Base-by-base conservation (phyloP, 306 rosid species). In the Sicyos baderoa region DNA sequence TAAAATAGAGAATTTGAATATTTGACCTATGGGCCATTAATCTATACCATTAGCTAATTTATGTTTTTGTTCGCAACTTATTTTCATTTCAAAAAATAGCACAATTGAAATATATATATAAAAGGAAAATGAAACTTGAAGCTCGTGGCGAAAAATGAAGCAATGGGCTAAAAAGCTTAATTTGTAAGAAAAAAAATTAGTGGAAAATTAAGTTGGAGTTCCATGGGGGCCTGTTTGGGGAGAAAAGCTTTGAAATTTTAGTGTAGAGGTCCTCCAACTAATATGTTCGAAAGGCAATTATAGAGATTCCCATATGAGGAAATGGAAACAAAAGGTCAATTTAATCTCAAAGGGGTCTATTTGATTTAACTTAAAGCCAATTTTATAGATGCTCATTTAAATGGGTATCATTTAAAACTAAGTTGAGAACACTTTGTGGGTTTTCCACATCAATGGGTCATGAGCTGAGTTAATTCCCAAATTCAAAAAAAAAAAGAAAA, bases 231-330 rank as follows among this genome's bases (percentile, higher is more conserved):
- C 54, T 44, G 15, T 12, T 0, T 7, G 27, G 19, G 40, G 18
- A 49, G 16, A 1, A 18, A 64, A 64, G 51, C 11, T 44, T 18
- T 19, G n/a, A 7, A 6, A 65, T 4, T 0, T 37, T 29, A 2
- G 35, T 37, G 16, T n/a, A n/a, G 14, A 15, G 4, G 0, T 21
- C 54, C 70, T 45, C 52, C 70, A 65, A 65, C 32, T 18, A 65
- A 45, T 65, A 45, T 65, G 70, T 65, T 45, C 54, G 70, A 65
- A 65, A 65, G 54, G 70, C 70, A 65, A 65, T 65, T 44, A 44
- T 44, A 2, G 54, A 65, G 70, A 65, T 65, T 54, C 70, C 70
- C 70, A 65, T 65, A 65, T 23, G 3, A 57, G 63, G 40, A 57
- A 57, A 25, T 23, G 35, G 35, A 29, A 29, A 29, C 2, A 29